phyloP scores from a whole-genome alignment of 192 early-diverging fungal genomes.

The Entrophospora sp. region DNA sequence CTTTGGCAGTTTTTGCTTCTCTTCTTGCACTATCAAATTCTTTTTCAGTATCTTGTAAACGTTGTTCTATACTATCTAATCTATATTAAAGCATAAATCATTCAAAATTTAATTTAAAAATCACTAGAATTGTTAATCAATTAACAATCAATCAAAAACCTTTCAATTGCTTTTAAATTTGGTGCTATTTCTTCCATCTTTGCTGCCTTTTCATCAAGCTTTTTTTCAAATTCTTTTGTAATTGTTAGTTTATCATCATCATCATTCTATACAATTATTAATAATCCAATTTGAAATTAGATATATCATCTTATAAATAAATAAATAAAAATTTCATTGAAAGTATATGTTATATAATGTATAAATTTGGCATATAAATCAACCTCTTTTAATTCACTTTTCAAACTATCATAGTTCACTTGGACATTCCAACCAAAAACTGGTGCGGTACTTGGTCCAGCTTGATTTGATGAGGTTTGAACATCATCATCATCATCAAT shows the following conservation, averaged over 20 bases:
- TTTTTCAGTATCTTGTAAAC: constrained; percentile 67
- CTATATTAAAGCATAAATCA: too few species aligned
- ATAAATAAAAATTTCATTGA: neutral
- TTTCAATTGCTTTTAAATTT: constrained; percentile 83
- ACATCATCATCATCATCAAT: too few species aligned
- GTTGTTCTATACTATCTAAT: constrained; percentile 73
- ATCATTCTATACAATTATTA: constrained; percentile 20
- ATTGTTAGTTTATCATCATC: constrained; percentile 30
- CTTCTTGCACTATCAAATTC: constrained; percentile 79
- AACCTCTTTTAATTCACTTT: too few species aligned
- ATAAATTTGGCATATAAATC: too few species aligned
- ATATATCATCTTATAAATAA: neutral
- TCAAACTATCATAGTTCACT: too few species aligned
- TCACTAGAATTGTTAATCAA: neutral
- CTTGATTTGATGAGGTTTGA: too few species aligned
- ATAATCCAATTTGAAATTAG: neutral
- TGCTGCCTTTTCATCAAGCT: constrained; percentile 41
- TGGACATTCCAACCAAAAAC: too few species aligned
- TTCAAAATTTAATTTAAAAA: too few species aligned
- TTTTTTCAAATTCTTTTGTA: constrained; percentile 60
- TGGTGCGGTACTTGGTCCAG: too few species aligned
- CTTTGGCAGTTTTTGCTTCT: constrained; percentile 73
- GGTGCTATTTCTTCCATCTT: constrained; percentile 86
- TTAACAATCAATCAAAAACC: constrained; percentile 16
- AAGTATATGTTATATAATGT: too few species aligned